Evolutionary conservation across 2,329 filamentous ascomycete genomes (phyloP), one percentile per base, ranked within the genome.

Genomic region (Colletotrichum chrysophilum): DNA sequence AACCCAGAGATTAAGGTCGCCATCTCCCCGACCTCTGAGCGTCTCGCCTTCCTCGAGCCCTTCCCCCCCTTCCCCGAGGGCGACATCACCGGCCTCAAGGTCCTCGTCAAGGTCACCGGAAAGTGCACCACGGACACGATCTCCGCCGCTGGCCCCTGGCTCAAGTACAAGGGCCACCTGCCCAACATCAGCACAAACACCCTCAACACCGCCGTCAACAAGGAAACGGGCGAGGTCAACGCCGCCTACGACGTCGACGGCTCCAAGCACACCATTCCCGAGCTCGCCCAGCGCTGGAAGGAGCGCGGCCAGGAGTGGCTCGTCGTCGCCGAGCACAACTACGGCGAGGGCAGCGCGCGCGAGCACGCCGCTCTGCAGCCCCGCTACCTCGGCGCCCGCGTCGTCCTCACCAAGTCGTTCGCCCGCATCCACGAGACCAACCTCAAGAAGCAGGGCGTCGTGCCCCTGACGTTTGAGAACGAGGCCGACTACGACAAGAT

Each of bases 41-140:
- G 97, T 71, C 93, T 99, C 77, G 97, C 97, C 30, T 88, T 98
- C 60, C 92, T 99, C 60, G 95, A 98, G 72, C 96, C 97, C 16
- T 99, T 99, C 84, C 89, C 92, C 4, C 89, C 95, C 5, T 99
- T 98, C 88, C 96, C 96, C 14, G 79, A 88, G 60, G 86, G 88
- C 3, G 96, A 99, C 70, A 91, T 98, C 34, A 88, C 90, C 56
- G 93, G 91, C 32, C 91, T 99, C 64, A 93, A 93, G 67, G 96
- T 99, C 21, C 93, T 99, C 18, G 96, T 98, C 89, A 98, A 98
- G 88, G 94, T 98, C 78, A 94, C 96, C 78, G 97, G 97, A 78
- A 98, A 99, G 88, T 99, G 97, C 90, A 99, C 97, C 73, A 99
- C 97, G 58, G 97, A 99, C 86, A 98, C 97, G 80, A 99, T 99